These are phyloP conservation scores for Exophiala lecanii-corni DNA, from an alignment of 2,329 filamentous ascomycete genomes.

Conservation along the genomic window DNA sequence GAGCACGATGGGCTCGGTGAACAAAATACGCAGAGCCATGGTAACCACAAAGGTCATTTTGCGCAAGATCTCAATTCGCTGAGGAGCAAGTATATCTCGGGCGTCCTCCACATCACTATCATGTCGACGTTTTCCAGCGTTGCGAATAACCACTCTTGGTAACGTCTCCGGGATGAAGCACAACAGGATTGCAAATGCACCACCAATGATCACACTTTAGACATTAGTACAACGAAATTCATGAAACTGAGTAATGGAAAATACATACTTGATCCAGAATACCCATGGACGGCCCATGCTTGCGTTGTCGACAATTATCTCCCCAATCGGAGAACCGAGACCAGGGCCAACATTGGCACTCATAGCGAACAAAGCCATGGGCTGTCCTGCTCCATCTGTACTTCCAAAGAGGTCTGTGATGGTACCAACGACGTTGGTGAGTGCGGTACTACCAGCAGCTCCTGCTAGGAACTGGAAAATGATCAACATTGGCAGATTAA, in stretches of 20 bases:
- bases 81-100: conserved; percentile 32
- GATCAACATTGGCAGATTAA: conserved; percentile 36
- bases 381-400: conserved; percentile 34
- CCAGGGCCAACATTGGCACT: conserved; percentile 39
- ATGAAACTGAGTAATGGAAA: conserved; percentile 12
- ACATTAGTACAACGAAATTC: no score
- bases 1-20: conserved; percentile 41
- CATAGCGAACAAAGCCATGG: conserved; percentile 42
- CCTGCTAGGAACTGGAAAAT: conserved; percentile 37
- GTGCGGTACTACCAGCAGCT: conserved; percentile 33
- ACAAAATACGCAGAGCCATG: conserved; percentile 42
- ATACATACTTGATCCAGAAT: neutral
- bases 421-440: conserved; percentile 36
- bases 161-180: conserved; percentile 40
- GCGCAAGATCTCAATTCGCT: conserved; percentile 34
- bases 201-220: conserved; percentile 41
- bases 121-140: conserved; percentile 31
- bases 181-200: conserved; percentile 34
- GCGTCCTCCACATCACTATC: conserved; percentile 28
- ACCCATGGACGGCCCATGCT: conserved; percentile 36
- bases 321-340: conserved; percentile 39
- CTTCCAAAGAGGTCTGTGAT: conserved; percentile 36
- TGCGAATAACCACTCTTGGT: conserved; percentile 37
- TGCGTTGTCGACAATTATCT: conserved; percentile 36
- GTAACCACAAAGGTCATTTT: conserved; percentile 40